Percentiles rank a stretch among this genome's conserved stretches.
Evolutionary conservation across 2,329 filamentous ascomycete species (phyloP).

Genomic region (Neonectria coccinea): DNA sequence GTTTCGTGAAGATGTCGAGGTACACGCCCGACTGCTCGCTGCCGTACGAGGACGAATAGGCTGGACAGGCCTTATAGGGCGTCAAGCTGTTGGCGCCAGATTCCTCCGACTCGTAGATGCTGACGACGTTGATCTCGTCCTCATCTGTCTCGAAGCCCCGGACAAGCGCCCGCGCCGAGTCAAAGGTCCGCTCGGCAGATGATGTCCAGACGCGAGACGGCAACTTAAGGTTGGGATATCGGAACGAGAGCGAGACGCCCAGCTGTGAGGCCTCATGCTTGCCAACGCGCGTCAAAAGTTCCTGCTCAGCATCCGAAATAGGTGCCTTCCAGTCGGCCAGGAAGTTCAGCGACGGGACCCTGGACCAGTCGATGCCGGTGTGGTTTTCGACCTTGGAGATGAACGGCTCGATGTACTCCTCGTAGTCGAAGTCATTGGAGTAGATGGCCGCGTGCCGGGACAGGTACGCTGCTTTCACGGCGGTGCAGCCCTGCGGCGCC

Average conservation of each 20-base stretch:
- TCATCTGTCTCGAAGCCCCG: slow-evolving; percentile 66
- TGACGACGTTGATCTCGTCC: slow-evolving; percentile 65
- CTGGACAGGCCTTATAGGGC: slow-evolving; percentile 73
- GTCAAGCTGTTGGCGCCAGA: slow-evolving; percentile 71
- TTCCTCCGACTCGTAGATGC: slow-evolving; percentile 67
- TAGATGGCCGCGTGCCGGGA: slow-evolving; percentile 71
- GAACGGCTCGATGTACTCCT: slow-evolving; percentile 68
- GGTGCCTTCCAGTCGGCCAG: slow-evolving; percentile 68
- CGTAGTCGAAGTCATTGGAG: slow-evolving; percentile 69
- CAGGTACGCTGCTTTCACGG: slow-evolving; percentile 65
- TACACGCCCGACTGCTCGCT: slow-evolving; percentile 65
- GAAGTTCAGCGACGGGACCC: slow-evolving; percentile 67
- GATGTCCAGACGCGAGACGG: slow-evolving; percentile 71
- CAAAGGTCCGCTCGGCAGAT: slow-evolving; percentile 70
- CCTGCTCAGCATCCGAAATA: slow-evolving; percentile 66
- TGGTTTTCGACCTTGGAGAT: slow-evolving; percentile 69
- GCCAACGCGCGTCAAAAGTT: slow-evolving; percentile 72
- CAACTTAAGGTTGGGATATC: slow-evolving; percentile 65
- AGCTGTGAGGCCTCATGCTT: slow-evolving; percentile 69
- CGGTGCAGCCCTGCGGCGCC: slow-evolving; percentile 62
- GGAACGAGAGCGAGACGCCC: slow-evolving; percentile 67
- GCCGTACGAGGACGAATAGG: slow-evolving; percentile 68
- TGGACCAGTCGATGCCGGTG: slow-evolving; percentile 66
- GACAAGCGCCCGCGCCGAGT: slow-evolving; percentile 69
- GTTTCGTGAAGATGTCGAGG: slow-evolving; percentile 67